Conservation (phyloP, 768 basidiomycete genomes). For the Scleroderma bovista region DNA sequence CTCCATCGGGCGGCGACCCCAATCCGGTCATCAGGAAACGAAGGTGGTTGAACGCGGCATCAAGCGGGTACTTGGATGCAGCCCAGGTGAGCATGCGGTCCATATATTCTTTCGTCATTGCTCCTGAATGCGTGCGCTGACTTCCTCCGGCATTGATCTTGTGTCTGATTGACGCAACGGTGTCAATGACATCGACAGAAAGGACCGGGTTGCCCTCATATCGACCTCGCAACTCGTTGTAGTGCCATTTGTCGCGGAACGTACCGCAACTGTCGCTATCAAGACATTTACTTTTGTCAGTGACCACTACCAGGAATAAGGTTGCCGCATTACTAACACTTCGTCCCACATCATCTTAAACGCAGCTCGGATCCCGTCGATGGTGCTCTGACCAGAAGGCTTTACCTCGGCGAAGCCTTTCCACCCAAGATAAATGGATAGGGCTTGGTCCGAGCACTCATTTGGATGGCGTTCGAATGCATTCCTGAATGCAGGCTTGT, state of each 20-base stretch:
- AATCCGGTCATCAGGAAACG: neutral
- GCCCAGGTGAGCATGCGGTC: neutral
- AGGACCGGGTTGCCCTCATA: constrained; percentile 28
- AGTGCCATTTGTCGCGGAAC: constrained; percentile 23
- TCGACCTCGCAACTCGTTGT: constrained; percentile 14
- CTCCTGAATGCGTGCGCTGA: constrained; percentile 22
- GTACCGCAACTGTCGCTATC: constrained; percentile 14
- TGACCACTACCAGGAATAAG: too few relatives aligned
- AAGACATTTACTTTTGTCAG: too few relatives aligned
- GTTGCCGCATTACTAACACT: neutral
- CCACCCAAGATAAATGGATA: neutral
- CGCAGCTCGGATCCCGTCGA: neutral
- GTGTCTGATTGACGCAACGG: constrained; percentile 24
- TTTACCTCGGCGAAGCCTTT: constrained; percentile 2
- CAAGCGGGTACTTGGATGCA: neutral
- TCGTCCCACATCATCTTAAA: constrained; percentile 3
- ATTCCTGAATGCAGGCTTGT: neutral
- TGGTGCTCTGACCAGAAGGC: neutral
- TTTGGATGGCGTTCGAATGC: neutral
- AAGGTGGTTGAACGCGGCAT: neutral
- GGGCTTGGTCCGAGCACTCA: neutral
- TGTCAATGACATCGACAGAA: constrained; percentile 14
- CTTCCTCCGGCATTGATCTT: constrained; percentile 14
- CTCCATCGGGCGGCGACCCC: too few relatives aligned
- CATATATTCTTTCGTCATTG: constrained; percentile 10